Percentiles rank a stretch among this genome's conserved stretches.
phyloP scores from a whole-genome alignment of 139 green algal species.

The Mychonastes homosphaera region DNA sequence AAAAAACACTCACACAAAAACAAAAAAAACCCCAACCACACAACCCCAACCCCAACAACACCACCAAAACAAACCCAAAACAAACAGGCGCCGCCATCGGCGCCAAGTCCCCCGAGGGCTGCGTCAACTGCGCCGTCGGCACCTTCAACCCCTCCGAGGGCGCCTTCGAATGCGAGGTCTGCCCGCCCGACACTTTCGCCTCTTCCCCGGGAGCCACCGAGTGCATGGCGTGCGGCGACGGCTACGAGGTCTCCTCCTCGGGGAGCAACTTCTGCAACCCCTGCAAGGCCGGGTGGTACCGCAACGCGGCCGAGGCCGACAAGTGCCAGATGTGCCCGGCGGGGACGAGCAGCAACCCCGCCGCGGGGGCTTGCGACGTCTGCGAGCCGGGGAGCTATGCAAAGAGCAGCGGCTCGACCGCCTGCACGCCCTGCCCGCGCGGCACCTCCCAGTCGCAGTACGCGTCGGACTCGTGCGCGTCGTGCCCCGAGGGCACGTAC shows the following conservation, averaged over 20 bases:
- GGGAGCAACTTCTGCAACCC: conserved; percentile 20
- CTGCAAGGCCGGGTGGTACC: conserved; percentile 8
- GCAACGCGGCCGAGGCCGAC: conserved; percentile 7
- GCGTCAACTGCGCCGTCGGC: conserved; percentile 15
- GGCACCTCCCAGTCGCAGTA: conserved; percentile 17
- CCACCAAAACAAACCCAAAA: too few species aligned
- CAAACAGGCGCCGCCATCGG: conserved; percentile 10
- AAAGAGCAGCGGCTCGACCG: not conserved
- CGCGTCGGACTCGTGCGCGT: conserved; percentile 3
- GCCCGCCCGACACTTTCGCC: conserved; percentile 16
- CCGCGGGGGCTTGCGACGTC: conserved; percentile 6
- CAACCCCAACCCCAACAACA: too few species aligned
- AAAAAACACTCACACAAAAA: too few species aligned
- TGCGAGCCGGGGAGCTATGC: conserved; percentile 18
- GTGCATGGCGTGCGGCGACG: conserved; percentile 15
- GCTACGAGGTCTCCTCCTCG: conserved; percentile 7
- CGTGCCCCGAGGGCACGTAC: conserved; percentile 14
- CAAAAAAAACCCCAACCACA: too few species aligned
- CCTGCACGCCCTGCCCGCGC: conserved; percentile 13
- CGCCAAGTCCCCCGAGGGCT: conserved; percentile 2
- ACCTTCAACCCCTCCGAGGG: conserved; percentile 19
- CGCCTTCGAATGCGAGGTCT: conserved; percentile 12
- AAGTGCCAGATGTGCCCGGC: conserved; percentile 13
- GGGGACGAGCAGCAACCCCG: conserved; percentile 10
- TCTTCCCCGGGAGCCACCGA: conserved; percentile 6